A percentile compares a stretch with the other conserved stretches of the same genome.
Evolutionary conservation across 768 basidiomycete species (phyloP).

Genomic region (Kwoniella sp.): DNA sequence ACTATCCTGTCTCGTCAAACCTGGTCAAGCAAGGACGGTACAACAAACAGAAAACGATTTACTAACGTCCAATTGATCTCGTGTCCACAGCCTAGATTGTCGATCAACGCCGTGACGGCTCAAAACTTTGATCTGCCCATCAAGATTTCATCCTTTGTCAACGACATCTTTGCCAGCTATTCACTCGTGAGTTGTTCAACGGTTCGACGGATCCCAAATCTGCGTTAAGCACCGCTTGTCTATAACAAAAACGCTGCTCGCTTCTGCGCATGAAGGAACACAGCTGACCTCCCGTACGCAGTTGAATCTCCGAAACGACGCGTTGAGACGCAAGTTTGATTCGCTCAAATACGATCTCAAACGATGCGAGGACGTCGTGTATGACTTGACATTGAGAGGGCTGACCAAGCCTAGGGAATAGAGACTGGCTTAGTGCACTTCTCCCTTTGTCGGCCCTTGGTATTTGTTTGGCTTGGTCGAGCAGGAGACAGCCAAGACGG

Average conservation of each 20-base stretch:
- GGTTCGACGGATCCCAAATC: not conserved
- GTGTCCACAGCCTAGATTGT: slow-evolving; percentile 49
- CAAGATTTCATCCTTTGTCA: slow-evolving; percentile 57
- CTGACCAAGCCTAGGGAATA: slow-evolving; percentile 31
- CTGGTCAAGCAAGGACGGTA: not conserved
- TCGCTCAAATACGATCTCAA: slow-evolving; percentile 59
- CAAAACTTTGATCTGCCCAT: slow-evolving; percentile 57
- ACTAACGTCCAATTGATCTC: not conserved
- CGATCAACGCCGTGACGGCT: slow-evolving; percentile 56
- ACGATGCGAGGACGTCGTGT: slow-evolving; percentile 58
- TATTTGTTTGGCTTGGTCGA: too few species aligned
- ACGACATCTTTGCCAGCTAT: slow-evolving; percentile 57
- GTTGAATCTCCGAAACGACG: slow-evolving; percentile 59
- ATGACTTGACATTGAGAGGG: slow-evolving; percentile 56
- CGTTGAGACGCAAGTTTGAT: slow-evolving; percentile 57
- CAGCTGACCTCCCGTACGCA: too few species aligned
- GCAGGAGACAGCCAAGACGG: too few species aligned
- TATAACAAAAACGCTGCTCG: too few species aligned
- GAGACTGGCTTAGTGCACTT: too few species aligned
- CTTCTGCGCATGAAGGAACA: too few species aligned
- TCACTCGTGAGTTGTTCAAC: slow-evolving; percentile 39
- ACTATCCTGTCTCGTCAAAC: too few species aligned
- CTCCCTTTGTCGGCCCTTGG: too few species aligned
- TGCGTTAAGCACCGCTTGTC: too few species aligned
- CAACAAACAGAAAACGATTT: too few species aligned